A percentile compares a stretch with the other conserved stretches of the same genome.
These are phyloP conservation scores for Musa beccarii DNA, from an alignment of 176 grass and related monocot species.

Conservation along the genomic window DNA sequence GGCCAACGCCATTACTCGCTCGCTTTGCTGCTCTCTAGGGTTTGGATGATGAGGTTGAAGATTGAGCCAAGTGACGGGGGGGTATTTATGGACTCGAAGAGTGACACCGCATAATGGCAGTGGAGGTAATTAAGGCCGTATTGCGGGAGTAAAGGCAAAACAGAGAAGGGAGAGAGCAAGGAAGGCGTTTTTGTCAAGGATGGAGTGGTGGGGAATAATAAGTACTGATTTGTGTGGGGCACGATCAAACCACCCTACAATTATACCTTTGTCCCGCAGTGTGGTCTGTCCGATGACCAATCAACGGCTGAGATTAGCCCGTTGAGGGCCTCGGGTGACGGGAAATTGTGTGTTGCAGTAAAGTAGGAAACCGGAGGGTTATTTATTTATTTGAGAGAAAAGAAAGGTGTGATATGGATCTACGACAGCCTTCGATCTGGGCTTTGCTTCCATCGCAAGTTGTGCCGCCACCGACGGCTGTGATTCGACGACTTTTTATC, in stretches of 20 bases:
- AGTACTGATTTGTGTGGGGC: no score
- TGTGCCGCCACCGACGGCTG: not conserved
- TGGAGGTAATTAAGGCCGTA: not conserved
- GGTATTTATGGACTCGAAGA: conserved; percentile 9
- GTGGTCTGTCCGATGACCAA: no score
- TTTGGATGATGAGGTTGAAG: not conserved
- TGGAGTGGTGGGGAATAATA: no score
- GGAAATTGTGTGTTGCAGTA: no score
- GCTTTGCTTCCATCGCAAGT: not conserved
- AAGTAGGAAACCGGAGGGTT: no score
- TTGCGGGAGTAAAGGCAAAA: not conserved
- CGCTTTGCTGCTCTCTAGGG: not conserved
- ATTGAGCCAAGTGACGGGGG: not conserved
- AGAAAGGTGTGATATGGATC: no score
- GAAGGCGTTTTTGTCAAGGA: not conserved
- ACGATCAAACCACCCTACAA: no score
- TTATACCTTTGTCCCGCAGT: no score
- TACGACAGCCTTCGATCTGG: not conserved
- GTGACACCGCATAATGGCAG: not conserved
- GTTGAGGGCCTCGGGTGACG: no score
- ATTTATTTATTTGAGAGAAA: no score
- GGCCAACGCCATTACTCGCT: not conserved
- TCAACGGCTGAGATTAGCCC: no score
- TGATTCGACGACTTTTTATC: not conserved
- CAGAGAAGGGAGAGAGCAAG: not conserved